Evolutionary conservation across 495 filamentous ascomycete genomes (phyloP), one percentile per base, ranked within the genome.

Genomic region (Cladorrhinum samala): DNA sequence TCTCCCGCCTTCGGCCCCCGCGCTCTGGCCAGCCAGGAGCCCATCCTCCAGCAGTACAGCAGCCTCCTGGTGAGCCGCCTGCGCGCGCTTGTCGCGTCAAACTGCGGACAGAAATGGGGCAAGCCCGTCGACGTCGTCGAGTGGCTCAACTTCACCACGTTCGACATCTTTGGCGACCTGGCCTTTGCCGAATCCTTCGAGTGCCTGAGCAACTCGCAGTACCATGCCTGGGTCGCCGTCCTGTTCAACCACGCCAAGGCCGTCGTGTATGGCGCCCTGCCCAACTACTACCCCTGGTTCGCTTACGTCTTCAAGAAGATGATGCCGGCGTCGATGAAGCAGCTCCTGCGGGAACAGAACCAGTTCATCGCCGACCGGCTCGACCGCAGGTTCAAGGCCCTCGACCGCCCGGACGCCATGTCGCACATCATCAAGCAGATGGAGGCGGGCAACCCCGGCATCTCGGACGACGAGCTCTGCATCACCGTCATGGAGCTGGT

Each of bases 141-240:
- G 8, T 75, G 70, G 77, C 74, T 72, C 47, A 78, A 80, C 52
- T 80, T 69, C 18, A 68, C 68, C 2, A 80, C 77, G 0, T 84
- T 84, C 57, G 80, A 86, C 52, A 74, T 84, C 45, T 77, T 84
- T 43, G 78, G 77, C 0, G 78, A 83, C 51, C 68, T 83, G 13
- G 65, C 72, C 1, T 82, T 81, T 50, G 76, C 74, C 0, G 75
- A 80, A 49, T 64, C 77, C 0, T 75, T 83, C 43, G 67, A 71
- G 38, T 75, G 72, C 48, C 68, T 84, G 4, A 54, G 75, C 14
- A 59, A 71, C 16, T 67, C 67, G 0, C 65, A 68, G 23, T 69
- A 74, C 48, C 71, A 76, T 50, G 61, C 57, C 2, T 82, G 74
- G 77, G 64, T 80, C 9, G 42, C 63, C 1, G 24, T 68, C 13